Percentiles rank a stretch among this genome's conserved stretches.
Conservation (phyloP, 2,329 filamentous ascomycete species). For the Diaporthe humulicola region DNA sequence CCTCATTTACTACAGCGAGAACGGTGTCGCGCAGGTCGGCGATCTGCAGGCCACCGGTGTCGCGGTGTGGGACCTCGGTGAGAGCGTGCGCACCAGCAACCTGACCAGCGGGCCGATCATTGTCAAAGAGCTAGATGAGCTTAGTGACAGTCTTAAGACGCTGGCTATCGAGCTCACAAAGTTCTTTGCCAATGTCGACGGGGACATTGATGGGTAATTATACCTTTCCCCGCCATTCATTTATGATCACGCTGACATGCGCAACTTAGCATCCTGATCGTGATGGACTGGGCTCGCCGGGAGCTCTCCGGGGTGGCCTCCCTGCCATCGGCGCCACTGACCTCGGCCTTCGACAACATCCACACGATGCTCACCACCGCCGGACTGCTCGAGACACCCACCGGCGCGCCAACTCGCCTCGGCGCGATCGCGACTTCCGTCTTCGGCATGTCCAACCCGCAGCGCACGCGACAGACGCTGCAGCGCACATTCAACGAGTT, state of each 20-base stretch:
- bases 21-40: constrained; percentile 86
- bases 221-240: neutral
- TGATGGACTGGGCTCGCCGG: constrained; percentile 95
- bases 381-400: constrained; percentile 69
- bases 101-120: constrained; percentile 92
- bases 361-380: constrained; percentile 80
- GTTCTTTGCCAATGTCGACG: constrained; percentile 94
- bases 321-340: constrained; percentile 72
- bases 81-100: constrained; percentile 89
- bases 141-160: constrained; percentile 87
- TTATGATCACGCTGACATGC: neutral
- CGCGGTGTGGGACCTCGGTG: constrained; percentile 94
- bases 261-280: constrained; percentile 78
- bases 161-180: constrained; percentile 88
- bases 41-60: constrained; percentile 92
- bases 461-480: constrained; percentile 83
- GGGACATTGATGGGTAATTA: constrained; percentile 84
- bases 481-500: constrained; percentile 92
- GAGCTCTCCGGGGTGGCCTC: constrained; percentile 78
- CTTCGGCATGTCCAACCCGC: constrained; percentile 84
- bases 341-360: constrained; percentile 84
- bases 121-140: constrained; percentile 84
- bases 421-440: constrained; percentile 78
- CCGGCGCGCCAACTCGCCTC: constrained; percentile 74
- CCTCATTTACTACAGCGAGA: constrained; percentile 93